A percentile compares a stretch with the other conserved stretches of the same genome.
phyloP scores from a whole-genome alignment of 2,329 filamentous ascomycete genomes.

The Epichloe amarillans region DNA sequence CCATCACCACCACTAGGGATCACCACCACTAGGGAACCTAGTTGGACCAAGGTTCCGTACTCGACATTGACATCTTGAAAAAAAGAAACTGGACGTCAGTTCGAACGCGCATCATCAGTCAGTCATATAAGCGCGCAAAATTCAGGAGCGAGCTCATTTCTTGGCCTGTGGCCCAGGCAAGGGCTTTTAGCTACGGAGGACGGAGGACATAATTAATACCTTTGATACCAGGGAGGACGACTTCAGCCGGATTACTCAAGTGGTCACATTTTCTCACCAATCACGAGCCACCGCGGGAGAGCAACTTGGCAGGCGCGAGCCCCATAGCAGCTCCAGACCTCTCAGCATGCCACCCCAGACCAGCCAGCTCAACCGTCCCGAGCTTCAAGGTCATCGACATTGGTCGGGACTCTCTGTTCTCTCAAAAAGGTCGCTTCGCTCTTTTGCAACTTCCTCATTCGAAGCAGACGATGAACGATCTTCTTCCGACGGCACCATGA shows the following conservation, averaged over 20 bases:
- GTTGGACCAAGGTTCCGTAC: not conserved
- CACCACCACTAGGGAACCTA: not conserved
- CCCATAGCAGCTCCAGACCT: not conserved
- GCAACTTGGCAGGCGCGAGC: not conserved
- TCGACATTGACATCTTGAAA: not conserved
- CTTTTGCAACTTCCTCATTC: constrained; percentile 45
- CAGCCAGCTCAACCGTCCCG: constrained; percentile 23
- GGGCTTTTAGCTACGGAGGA: too few species aligned
- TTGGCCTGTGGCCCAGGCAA: not conserved
- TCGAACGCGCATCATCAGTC: too few species aligned
- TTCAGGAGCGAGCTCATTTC: not conserved
- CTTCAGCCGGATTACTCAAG: not conserved
- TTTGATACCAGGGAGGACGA: too few species aligned
- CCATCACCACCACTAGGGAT: not conserved
- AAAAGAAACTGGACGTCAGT: too few species aligned
- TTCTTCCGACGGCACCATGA: constrained; percentile 21
- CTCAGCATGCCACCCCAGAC: constrained; percentile 4
- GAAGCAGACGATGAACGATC: constrained; percentile 60
- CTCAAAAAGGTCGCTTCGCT: constrained; percentile 42
- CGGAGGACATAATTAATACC: too few species aligned
- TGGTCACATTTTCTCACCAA: not conserved
- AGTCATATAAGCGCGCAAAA: too few species aligned
- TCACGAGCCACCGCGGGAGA: constrained; percentile 1
- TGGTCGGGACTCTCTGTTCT: constrained; percentile 36
- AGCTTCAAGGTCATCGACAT: constrained; percentile 27